Base-by-base conservation (phyloP, 352 stramenopile genomes). In the Phytophthora hybrid region DNA sequence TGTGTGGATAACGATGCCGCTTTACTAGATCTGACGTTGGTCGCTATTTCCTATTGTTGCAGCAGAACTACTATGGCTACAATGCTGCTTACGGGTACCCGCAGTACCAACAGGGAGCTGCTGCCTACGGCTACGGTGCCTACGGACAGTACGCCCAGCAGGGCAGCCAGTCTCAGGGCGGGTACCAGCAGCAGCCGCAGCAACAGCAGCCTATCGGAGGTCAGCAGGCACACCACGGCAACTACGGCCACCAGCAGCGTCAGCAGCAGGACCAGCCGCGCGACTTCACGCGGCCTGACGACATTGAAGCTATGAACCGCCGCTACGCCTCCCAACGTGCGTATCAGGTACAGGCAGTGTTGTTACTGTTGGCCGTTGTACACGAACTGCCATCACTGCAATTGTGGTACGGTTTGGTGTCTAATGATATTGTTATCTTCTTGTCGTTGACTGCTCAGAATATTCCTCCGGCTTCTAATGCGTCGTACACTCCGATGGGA, bases 291-390 rank as follows among this genome's bases (percentile, higher is more conserved):
- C 80, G 71, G 11, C 85, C 87, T 7, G 88, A 95, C 52, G 84
- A 95, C 59, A 73, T 89, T 39, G 85, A 93, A 67, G 76, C 69
- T 39, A 92, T 93, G 83, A 95, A 95, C 73, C 88, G 84, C 61
- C 84, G 85, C 73, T 95, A 91, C 57, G 85, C 85, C 14, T 87
- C 85, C 54, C 84, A 93, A 78, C 87, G 86, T 71, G 86, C 84
- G 37, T 94, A 93, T 66, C 87, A 95, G 83, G 88, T 93, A 85
- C 64, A 66, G n/a, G 54, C 63, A 66, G n/a, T 63, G 44, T 19
- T 69, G 29, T 69, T 71, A 19, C 51, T 78, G 63, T 77, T 73
- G 55, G 34, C 26, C 29, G 26, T 62, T 69, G 26, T 32, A 54
- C 47, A 29, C 41, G 49, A 67, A 46, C 16, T 53, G 29, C 4